These are phyloP conservation scores for Melaleuca alternifolia DNA, from an alignment of 345 rosid genomes.

Conservation along the genomic window DNA sequence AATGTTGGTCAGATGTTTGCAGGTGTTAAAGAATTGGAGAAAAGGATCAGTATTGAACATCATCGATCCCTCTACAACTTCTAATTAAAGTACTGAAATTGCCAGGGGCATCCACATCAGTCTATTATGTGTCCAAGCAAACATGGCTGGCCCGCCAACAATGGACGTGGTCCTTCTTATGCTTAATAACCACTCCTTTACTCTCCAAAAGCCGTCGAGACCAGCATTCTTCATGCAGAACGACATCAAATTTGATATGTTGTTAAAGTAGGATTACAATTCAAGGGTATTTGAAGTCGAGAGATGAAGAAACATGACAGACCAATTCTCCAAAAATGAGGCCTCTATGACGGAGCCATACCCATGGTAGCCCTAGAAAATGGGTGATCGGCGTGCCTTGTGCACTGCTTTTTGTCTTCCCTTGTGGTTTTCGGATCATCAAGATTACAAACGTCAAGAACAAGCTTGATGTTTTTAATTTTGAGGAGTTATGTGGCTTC, in stretches of 20 bases:
- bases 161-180: conserved; percentile 34
- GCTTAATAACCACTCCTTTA: conserved; percentile 41
- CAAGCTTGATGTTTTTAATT: no score
- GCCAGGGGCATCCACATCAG: conserved; percentile 50
- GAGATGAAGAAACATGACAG: no score
- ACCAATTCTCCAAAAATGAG: no score
- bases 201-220: conserved; percentile 19
- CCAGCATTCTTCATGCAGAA: conserved; percentile 21
- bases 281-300: no score
- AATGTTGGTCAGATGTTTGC: not conserved
- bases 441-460: no score
- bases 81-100: conserved; percentile 19
- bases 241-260: no score
- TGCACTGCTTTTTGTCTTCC: no score
- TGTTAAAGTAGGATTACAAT: no score
- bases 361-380: no score
- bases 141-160: conserved; percentile 25
- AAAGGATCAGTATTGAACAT: conserved; percentile 19
- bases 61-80: conserved; percentile 22
- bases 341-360: not conserved
- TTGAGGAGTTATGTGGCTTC: no score
- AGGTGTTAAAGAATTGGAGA: conserved; percentile 53
- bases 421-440: no score
- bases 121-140: conserved; percentile 47
- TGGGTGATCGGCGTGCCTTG: no score